These are phyloP conservation scores for Musa troglodytarum DNA, from an alignment of 176 grass and related monocot species.

Conservation along the genomic window DNA sequence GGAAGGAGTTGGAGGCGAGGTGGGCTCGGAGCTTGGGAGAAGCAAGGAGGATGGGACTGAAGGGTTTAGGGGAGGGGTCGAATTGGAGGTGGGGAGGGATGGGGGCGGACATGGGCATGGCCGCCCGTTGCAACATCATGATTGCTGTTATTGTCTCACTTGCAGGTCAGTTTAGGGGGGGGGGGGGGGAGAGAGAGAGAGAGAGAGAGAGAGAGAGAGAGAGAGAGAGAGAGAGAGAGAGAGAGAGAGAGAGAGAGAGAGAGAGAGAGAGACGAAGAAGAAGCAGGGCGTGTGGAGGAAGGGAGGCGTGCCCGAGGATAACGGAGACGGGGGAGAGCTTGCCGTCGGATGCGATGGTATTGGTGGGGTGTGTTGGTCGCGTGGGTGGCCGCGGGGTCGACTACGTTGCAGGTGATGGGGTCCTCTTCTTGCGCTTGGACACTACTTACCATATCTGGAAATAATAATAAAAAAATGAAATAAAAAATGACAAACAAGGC, in stretches of 20 bases:
- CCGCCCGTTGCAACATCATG: neutral
- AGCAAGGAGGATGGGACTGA: neutral
- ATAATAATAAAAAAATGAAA: too few relatives aligned
- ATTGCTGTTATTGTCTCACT: too few relatives aligned
- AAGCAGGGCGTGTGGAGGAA: neutral
- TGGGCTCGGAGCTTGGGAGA: conserved; percentile 1
- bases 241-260: neutral
- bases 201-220: neutral
- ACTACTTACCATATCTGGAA: too few relatives aligned
- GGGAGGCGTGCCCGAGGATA: neutral
- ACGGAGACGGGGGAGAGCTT: too few relatives aligned
- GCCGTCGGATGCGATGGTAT: neutral
- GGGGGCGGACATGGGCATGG: neutral
- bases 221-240: neutral
- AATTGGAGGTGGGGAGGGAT: neutral
- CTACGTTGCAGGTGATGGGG: conserved; percentile 13
- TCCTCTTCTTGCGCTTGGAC: neutral
- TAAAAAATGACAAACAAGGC: too few relatives aligned
- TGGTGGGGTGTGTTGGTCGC: neutral
- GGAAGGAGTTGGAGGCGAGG: neutral
- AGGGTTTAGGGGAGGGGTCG: neutral
- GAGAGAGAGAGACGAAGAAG: neutral
- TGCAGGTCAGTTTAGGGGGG: too few relatives aligned
- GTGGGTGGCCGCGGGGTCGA: conserved; percentile 1
- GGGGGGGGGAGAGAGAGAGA: neutral